These are phyloP conservation scores for Diaporthe caulivora DNA, from an alignment of 2,329 filamentous ascomycete genomes.

Conservation along the genomic window DNA sequence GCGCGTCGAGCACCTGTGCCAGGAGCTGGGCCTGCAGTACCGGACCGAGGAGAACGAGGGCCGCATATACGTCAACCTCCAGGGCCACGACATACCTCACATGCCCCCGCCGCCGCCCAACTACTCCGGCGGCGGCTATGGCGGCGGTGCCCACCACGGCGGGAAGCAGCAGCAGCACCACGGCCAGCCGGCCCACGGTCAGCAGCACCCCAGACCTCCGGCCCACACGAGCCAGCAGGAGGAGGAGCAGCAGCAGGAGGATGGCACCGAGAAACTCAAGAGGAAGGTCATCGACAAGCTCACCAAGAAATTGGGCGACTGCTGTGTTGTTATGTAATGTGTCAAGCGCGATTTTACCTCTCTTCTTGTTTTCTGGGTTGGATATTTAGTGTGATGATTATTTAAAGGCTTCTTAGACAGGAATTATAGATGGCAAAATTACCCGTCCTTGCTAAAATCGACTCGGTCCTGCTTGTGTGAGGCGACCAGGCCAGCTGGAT, in stretches of 20 bases:
- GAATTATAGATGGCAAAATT: not conserved
- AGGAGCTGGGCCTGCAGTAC: constrained; percentile 85
- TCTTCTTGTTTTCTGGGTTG: not conserved
- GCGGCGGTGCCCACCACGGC: constrained; percentile 54
- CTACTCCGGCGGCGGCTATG: constrained; percentile 55
- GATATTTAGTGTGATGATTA: not conserved
- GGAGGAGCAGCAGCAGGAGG: constrained; percentile 56
- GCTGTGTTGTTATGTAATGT: constrained; percentile 74
- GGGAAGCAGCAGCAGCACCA: constrained; percentile 58
- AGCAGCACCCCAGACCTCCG: constrained; percentile 48
- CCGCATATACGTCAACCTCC: constrained; percentile 87
- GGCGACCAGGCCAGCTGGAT: not conserved
- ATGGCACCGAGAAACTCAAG: constrained; percentile 70
- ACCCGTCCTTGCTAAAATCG: too few species aligned
- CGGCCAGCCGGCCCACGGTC: constrained; percentile 59
- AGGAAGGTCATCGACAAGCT: constrained; percentile 72
- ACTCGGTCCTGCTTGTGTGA: not conserved
- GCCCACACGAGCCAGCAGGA: constrained; percentile 52
- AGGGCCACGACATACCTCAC: constrained; percentile 72
- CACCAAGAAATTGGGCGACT: constrained; percentile 71
- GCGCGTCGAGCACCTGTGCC: constrained; percentile 89
- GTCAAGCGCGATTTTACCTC: not conserved
- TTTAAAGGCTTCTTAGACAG: not conserved
- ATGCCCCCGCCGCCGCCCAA: constrained; percentile 59
- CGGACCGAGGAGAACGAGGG: constrained; percentile 90